Base-by-base conservation (phyloP, 73 alveolate species). In the Paramecium sexaurelia region DNA sequence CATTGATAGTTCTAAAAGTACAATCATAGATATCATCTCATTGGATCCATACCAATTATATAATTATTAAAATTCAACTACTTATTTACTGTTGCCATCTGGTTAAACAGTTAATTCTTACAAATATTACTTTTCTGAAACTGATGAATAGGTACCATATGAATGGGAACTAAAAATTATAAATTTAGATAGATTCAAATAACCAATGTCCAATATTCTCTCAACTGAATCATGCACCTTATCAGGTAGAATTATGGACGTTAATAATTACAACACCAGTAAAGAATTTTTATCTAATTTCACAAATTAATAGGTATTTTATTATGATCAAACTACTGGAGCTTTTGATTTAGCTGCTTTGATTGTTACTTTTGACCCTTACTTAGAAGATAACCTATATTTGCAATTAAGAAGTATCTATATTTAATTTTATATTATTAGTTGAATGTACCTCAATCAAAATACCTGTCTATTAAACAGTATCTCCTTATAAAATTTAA, bases 221-320 rank as follows among this genome's bases (percentile, higher is more conserved):
- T 17, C 55, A 0, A 41, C 75, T 3, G 71, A 78, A 39, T 43
- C 71, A 22, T 78, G 90, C 41, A 41, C 45, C 1, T 26, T 78
- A 36, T 19, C 73, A 41, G 90, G 75, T 17, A 78, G 90, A 78
- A 45, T 78, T 40, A 78, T 78, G 90, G 90, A 78, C 19, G 19
- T 4, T 22, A 17, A 78, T 43, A 78, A 78, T 78, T 78, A 40
- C 41, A 39, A 78, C 15, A 61, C 45, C 9, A 41, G 40, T n/a
- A 78, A 78, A 17, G 73, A 39, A 78, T 78, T 78, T 43, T 10
- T 78, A 43, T 40, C 90, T 3, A 78, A 78, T 27, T 78, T 40
- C 8, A 78, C 90, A 3, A 22, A 20, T 24, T 1, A 5, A 19
- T 37, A 56, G 11, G 7, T 17, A 5, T 39, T 24, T 26, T 40